These are phyloP conservation scores for Mycena chlorophos DNA, from an alignment of 768 basidiomycete genomes.

Conservation along the genomic window DNA sequence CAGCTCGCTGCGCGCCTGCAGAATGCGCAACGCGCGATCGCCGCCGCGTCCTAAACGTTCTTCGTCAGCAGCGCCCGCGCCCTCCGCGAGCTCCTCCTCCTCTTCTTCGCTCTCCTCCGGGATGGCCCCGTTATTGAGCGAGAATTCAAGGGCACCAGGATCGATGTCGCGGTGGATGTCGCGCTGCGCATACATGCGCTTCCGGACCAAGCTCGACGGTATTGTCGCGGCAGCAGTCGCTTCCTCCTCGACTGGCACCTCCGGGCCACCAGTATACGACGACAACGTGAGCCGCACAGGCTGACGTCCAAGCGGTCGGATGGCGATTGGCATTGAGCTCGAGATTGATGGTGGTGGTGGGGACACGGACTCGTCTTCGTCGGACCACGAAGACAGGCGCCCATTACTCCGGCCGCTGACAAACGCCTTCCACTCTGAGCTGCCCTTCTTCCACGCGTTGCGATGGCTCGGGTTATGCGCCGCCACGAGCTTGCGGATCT, in stretches of 20 bases:
- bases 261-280: slow-evolving; percentile 43
- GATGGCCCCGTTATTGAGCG: slow-evolving; percentile 19
- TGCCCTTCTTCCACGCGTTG: slow-evolving; percentile 64
- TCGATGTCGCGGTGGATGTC: slow-evolving; percentile 65
- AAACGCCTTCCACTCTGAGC: slow-evolving; percentile 65
- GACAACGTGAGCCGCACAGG: slow-evolving; percentile 49
- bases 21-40: slow-evolving; percentile 63
- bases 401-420: slow-evolving; percentile 37
- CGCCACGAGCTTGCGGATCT: slow-evolving; percentile 63
- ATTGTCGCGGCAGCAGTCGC: slow-evolving; percentile 26
- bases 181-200: slow-evolving; percentile 65
- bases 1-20: slow-evolving; percentile 66
- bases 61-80: slow-evolving; percentile 27
- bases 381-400: slow-evolving; percentile 30
- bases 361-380: slow-evolving; percentile 23
- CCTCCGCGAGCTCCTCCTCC: slow-evolving; percentile 27
- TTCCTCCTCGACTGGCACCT: not conserved
- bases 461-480: slow-evolving; percentile 71
- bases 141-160: slow-evolving; percentile 68
- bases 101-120: slow-evolving; percentile 46
- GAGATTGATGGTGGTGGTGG: slow-evolving; percentile 35
- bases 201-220: slow-evolving; percentile 54
- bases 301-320: slow-evolving; percentile 39
- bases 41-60: slow-evolving; percentile 45
- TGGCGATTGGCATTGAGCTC: slow-evolving; percentile 64